A percentile compares a stretch with the other conserved stretches of the same genome.
Conservation (phyloP, 148 eudicot species). For the Diospyros lotus region DNA sequence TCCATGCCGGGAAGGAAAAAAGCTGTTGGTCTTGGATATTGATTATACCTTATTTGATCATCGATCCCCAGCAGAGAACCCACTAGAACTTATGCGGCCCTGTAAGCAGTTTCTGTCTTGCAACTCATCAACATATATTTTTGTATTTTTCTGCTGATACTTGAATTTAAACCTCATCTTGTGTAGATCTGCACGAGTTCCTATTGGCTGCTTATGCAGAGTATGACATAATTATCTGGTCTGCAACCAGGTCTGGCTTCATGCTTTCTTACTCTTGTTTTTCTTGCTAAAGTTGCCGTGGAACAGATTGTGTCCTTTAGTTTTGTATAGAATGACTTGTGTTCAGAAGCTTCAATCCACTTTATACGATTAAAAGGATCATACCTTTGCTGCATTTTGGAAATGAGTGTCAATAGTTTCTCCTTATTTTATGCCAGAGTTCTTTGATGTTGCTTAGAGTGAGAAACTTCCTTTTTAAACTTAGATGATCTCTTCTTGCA, state of each 20-base stretch:
- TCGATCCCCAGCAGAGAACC: slow-evolving; percentile 91
- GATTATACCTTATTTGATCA: slow-evolving; percentile 98
- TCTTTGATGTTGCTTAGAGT: not conserved
- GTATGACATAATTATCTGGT: slow-evolving; percentile 98
- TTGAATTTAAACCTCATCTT: not conserved
- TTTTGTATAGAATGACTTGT: not conserved
- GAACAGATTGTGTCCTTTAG: not conserved
- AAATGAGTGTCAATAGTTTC: not conserved
- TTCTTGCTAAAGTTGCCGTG: not conserved
- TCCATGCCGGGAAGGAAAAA: slow-evolving; percentile 93
- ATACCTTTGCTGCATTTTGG: not conserved
- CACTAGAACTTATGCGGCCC: slow-evolving; percentile 93
- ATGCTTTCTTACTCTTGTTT: not conserved
- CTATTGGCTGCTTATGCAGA: slow-evolving; percentile 93
- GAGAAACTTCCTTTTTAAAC: not conserved
- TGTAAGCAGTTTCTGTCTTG: slow-evolving; percentile 48
- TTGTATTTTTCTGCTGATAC: slow-evolving; percentile 8
- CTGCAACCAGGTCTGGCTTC: slow-evolving; percentile 77
- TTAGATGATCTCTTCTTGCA: slow-evolving; percentile 24
- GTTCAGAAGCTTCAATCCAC: not conserved
- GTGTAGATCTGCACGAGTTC: slow-evolving; percentile 92
- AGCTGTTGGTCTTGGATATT: slow-evolving; percentile 91
- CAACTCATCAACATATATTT: not conserved
- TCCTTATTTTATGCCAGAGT: not conserved
- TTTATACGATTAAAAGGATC: not conserved